Percentiles rank a stretch among this genome's conserved stretches.
phyloP scores from a whole-genome alignment of 2,329 filamentous ascomycete species.

The Fusarium buharicum region DNA sequence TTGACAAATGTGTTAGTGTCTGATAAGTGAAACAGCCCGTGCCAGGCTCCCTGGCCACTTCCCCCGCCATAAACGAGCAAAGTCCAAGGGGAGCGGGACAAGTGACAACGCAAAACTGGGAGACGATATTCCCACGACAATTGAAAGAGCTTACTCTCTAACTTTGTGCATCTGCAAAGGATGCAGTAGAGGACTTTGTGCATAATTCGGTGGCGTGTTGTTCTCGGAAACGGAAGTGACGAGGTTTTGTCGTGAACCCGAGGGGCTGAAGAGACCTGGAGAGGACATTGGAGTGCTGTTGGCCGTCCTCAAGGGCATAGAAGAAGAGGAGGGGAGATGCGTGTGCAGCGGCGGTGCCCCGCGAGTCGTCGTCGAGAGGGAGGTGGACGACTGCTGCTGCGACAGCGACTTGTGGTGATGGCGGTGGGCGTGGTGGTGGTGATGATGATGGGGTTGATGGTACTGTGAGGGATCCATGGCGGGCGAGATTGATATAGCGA shows the following conservation, averaged over 20 bases:
- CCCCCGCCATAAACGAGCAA: slow-evolving; percentile 22
- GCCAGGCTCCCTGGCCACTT: slow-evolving; percentile 19
- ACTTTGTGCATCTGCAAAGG: slow-evolving; percentile 78
- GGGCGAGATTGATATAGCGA: slow-evolving; percentile 37
- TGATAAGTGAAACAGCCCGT: slow-evolving; percentile 20
- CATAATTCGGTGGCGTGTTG: slow-evolving; percentile 60
- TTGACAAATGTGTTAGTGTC: slow-evolving; percentile 31
- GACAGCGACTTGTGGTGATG: slow-evolving; percentile 46
- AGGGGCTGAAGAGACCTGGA: slow-evolving; percentile 69
- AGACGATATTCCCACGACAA: slow-evolving; percentile 7
- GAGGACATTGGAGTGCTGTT: slow-evolving; percentile 69
- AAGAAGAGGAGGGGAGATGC: slow-evolving; percentile 50
- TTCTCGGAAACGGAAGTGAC: slow-evolving; percentile 63
- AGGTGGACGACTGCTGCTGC: slow-evolving; percentile 46
- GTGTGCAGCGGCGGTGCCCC: slow-evolving; percentile 45
- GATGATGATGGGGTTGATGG: slow-evolving; percentile 38
- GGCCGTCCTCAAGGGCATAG: slow-evolving; percentile 60
- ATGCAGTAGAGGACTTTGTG: slow-evolving; percentile 72
- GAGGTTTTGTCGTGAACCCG: slow-evolving; percentile 55
- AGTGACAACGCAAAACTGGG: not conserved
- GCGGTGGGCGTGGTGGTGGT: slow-evolving; percentile 38
- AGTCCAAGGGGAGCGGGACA: slow-evolving; percentile 9
- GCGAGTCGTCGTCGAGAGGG: slow-evolving; percentile 43
- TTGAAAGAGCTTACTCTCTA: slow-evolving; percentile 71
- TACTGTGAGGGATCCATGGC: slow-evolving; percentile 47